Conservation (phyloP, 2,329 filamentous ascomycete genomes). For the Talaromyces atroroseus region DNA sequence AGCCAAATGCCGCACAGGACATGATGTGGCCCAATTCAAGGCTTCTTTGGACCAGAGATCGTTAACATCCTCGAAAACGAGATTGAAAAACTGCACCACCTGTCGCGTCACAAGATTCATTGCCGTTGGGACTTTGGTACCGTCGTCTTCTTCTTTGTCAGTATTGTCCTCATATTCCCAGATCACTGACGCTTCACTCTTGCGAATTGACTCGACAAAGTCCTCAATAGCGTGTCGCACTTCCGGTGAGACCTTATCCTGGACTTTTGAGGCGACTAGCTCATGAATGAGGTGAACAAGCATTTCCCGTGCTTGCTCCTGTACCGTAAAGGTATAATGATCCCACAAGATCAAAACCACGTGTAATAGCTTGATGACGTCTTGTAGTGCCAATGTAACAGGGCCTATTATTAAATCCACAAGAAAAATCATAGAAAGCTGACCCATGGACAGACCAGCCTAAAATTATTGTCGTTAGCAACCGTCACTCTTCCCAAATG, state of each 20-base stretch:
- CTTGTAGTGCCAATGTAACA: constrained; percentile 70
- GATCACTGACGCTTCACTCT: constrained; percentile 75
- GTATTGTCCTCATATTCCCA: constrained; percentile 96
- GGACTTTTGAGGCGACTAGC: constrained; percentile 72
- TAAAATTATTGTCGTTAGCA: constrained; percentile 24
- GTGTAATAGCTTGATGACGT: constrained; percentile 80
- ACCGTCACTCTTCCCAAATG: neutral
- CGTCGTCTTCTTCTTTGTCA: constrained; percentile 64
- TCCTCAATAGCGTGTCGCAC: constrained; percentile 75
- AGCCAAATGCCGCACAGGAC: constrained; percentile 87
- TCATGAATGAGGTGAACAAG: constrained; percentile 96
- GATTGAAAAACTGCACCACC: constrained; percentile 77
- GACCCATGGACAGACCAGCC: constrained; percentile 83
- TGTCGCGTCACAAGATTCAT: constrained; percentile 82
- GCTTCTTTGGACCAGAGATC: constrained; percentile 88
- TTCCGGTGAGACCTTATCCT: constrained; percentile 66
- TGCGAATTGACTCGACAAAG: constrained; percentile 78
- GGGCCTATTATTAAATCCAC: constrained; percentile 96
- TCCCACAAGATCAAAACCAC: constrained; percentile 95
- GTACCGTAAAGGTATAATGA: constrained; percentile 88
- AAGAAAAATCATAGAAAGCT: constrained; percentile 84
- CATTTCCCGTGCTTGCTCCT: constrained; percentile 96
- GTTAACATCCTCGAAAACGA: constrained; percentile 78
- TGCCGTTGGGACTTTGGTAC: constrained; percentile 73
- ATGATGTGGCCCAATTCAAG: constrained; percentile 92